A percentile compares a stretch with the other conserved stretches of the same genome.
phyloP scores from a whole-genome alignment of 805 yeast genomes.

The Cyberlindnera maritima region DNA sequence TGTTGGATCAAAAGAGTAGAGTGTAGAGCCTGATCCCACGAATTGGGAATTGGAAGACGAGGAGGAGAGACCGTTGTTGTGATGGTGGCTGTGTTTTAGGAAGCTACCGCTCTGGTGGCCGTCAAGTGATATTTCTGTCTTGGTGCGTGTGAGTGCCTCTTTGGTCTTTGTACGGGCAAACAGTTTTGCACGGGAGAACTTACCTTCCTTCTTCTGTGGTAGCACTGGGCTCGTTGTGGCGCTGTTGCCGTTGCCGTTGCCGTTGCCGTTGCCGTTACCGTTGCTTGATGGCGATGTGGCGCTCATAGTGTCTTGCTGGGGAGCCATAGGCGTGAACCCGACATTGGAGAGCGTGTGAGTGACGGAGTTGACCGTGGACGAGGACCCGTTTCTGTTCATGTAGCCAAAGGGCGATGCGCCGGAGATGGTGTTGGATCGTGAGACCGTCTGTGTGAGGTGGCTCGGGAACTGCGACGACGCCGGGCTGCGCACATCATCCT shows the following conservation, averaged over 20 bases:
- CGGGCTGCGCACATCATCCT: conserved; percentile 8
- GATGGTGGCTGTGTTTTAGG: conserved; percentile 18
- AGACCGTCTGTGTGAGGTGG: conserved; percentile 1
- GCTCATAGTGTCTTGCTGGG: conserved; percentile 6
- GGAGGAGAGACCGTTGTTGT: conserved; percentile 32
- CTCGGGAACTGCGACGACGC: conserved; percentile 7
- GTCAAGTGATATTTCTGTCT: conserved; percentile 10
- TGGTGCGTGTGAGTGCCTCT: conserved; percentile 19
- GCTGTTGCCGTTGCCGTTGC: conserved; percentile 7
- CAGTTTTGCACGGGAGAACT: conserved; percentile 24
- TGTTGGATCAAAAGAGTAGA: conserved; percentile 36
- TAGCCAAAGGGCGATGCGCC: conserved; percentile 14
- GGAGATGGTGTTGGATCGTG: conserved; percentile 5
- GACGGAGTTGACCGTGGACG: conserved; percentile 25
- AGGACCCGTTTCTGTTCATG: conserved; percentile 20
- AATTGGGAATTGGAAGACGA: conserved; percentile 37
- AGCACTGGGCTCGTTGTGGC: conserved; percentile 17
- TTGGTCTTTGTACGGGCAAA: conserved; percentile 29
- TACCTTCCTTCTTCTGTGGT: conserved; percentile 22
- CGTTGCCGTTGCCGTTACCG: conserved; percentile 6
- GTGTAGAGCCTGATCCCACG: conserved; percentile 30
- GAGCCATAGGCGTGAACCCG: conserved; percentile 23
- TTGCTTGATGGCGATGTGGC: conserved; percentile 8
- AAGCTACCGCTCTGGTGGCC: conserved; percentile 18
- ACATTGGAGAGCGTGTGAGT: conserved; percentile 27